phyloP scores from a whole-genome alignment of 192 early-diverging fungal species.

The Backusella morwellensis region DNA sequence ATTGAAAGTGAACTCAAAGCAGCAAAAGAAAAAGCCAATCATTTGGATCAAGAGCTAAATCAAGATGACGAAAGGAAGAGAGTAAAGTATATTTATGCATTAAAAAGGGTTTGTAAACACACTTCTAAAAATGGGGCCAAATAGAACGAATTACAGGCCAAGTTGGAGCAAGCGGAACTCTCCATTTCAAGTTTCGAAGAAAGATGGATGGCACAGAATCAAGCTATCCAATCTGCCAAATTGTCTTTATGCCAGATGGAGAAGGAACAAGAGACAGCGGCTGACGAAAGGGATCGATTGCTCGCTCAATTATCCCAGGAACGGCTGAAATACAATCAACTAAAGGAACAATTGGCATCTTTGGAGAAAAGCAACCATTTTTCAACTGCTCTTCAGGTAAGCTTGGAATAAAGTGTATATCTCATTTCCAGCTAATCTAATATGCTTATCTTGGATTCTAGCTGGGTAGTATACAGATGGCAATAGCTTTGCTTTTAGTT shows the following conservation, averaged over 20 bases:
- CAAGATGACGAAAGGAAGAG: background rate
- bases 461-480: conserved; percentile 43
- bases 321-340: background rate
- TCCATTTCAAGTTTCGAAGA: conserved; percentile 13
- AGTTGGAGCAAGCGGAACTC: background rate
- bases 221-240: conserved; percentile 23
- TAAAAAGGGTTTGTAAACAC: background rate
- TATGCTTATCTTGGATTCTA: conserved; percentile 11
- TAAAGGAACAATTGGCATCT: background rate
- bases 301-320: background rate
- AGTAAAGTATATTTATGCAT: background rate
- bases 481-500: conserved; percentile 42
- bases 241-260: background rate
- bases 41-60: background rate
- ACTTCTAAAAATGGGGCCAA: background rate
- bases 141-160: background rate
- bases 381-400: conserved; percentile 3
- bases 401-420: conserved; percentile 36
- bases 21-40: background rate
- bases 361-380: background rate
- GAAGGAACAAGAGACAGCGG: background rate
- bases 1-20: conserved; percentile 18
- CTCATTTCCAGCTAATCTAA: no score
- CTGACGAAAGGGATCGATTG: background rate
- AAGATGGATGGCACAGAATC: conserved; percentile 19